phyloP scores from a whole-genome alignment of 768 basidiomycete genomes.

The Suillus weaverae region DNA sequence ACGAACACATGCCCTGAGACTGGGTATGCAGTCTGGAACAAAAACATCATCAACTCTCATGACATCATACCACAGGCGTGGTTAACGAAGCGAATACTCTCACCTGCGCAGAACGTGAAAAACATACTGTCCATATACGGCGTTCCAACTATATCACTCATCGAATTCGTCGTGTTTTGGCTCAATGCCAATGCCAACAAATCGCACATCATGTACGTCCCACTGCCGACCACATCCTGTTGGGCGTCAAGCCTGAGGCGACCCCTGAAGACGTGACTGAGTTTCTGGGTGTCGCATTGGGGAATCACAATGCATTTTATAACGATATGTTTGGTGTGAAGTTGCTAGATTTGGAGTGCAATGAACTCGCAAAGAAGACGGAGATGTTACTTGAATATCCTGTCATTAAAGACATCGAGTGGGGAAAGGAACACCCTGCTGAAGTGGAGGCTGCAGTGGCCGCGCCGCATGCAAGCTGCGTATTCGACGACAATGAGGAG shows the following conservation, averaged over 20 bases:
- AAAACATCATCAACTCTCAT: slow-evolving; percentile 18
- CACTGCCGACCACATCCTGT: slow-evolving; percentile 12
- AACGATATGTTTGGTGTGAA: neutral
- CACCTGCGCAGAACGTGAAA: slow-evolving; percentile 13
- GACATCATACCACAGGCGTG: slow-evolving; percentile 19
- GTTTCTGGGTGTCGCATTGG: neutral
- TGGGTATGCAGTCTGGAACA: slow-evolving; percentile 17
- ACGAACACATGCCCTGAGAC: neutral
- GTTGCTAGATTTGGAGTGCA: neutral
- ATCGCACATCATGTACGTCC: slow-evolving; percentile 9
- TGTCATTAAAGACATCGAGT: slow-evolving; percentile 11
- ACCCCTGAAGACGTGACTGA: neutral
- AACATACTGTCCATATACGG: slow-evolving; percentile 19
- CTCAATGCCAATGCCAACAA: neutral
- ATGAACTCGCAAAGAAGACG: slow-evolving; percentile 3
- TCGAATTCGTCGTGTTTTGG: neutral
- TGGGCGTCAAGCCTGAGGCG: neutral
- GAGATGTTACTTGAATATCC: slow-evolving; percentile 3
- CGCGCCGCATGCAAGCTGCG: neutral
- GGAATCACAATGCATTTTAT: slow-evolving; percentile 4
- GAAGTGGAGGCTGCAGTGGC: slow-evolving; percentile 7
- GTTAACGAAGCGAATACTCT: neutral
- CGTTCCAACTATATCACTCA: neutral
- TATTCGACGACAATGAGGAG: neutral
- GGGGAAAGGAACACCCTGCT: slow-evolving; percentile 16